phyloP scores from a whole-genome alignment of 306 rosid genomes.

The Geum urbanum region DNA sequence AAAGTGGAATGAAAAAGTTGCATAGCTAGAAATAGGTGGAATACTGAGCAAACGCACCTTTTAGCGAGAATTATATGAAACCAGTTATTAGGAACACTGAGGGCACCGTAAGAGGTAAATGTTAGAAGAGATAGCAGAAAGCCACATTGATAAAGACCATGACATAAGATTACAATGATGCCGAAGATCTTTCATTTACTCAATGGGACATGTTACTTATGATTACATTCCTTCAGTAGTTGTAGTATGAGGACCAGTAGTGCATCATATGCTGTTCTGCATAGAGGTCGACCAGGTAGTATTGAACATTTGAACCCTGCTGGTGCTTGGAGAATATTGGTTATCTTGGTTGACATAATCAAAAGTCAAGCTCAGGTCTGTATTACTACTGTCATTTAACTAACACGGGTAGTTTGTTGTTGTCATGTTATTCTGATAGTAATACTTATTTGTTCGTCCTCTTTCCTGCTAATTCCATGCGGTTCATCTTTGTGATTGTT shows the following conservation, averaged over 20 bases:
- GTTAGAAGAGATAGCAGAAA: not conserved
- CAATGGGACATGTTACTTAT: not conserved
- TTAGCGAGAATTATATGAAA: not conserved
- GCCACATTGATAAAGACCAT: not conserved
- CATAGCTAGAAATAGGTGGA: not conserved
- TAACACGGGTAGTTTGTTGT: not conserved
- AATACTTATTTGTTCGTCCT: not conserved
- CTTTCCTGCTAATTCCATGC: not conserved
- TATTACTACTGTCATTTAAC: not conserved
- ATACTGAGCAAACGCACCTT: not conserved
- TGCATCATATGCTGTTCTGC: constrained; percentile 29
- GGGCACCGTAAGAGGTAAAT: not conserved
- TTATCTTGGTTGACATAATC: not conserved
- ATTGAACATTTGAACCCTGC: not conserved
- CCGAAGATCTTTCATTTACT: not conserved
- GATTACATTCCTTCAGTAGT: not conserved
- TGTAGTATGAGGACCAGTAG: not conserved
- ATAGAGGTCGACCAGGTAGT: too few species aligned
- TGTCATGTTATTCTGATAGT: not conserved
- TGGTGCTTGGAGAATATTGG: constrained; percentile 2
- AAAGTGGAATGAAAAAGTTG: too few species aligned
- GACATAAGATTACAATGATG: not conserved
- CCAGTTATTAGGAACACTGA: not conserved
- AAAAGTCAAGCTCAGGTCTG: not conserved
- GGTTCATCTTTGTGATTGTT: not conserved